phyloP scores from a whole-genome alignment of 331 rosid genomes.

The Malus hybrid region DNA sequence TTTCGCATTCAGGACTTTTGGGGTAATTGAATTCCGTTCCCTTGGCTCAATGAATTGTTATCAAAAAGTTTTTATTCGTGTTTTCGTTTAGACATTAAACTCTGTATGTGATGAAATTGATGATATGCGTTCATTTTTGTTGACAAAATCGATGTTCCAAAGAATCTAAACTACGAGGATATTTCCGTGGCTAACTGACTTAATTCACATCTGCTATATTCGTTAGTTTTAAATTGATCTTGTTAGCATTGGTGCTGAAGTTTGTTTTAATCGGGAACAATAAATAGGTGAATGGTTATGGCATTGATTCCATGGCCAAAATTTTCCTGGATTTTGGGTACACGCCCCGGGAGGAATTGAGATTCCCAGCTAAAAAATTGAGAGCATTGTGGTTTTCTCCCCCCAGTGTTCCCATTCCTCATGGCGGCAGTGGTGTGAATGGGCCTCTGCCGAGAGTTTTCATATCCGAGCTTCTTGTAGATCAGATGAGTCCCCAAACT shows the following conservation, averaged over 20 bases:
- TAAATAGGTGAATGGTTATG: slow-evolving; percentile 71
- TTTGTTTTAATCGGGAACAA: background rate
- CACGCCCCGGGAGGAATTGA: slow-evolving; percentile 52
- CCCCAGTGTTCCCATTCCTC: slow-evolving; percentile 32
- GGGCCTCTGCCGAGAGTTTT: slow-evolving; percentile 92
- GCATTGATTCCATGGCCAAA: slow-evolving; percentile 73
- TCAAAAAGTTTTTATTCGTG: background rate
- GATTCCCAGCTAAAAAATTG: slow-evolving; percentile 78
- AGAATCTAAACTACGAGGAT: background rate
- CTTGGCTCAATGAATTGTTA: background rate
- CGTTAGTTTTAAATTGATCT: background rate
- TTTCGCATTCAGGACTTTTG: slow-evolving; percentile 88
- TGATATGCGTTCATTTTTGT: background rate
- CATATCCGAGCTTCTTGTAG: slow-evolving; percentile 88
- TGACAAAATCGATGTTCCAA: background rate
- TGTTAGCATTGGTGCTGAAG: background rate
- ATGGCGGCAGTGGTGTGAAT: slow-evolving; percentile 44
- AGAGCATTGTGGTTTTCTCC: slow-evolving; percentile 96
- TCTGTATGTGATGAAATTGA: background rate
- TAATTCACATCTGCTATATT: too few species aligned
- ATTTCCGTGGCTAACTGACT: background rate
- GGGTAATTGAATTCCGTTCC: slow-evolving; percentile 36
- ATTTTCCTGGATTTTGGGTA: slow-evolving; percentile 83
- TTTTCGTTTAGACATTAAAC: background rate
- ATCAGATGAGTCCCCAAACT: slow-evolving; percentile 70